These are phyloP conservation scores for Tricholomella constricta DNA, from an alignment of 768 basidiomycete species.

Conservation along the genomic window DNA sequence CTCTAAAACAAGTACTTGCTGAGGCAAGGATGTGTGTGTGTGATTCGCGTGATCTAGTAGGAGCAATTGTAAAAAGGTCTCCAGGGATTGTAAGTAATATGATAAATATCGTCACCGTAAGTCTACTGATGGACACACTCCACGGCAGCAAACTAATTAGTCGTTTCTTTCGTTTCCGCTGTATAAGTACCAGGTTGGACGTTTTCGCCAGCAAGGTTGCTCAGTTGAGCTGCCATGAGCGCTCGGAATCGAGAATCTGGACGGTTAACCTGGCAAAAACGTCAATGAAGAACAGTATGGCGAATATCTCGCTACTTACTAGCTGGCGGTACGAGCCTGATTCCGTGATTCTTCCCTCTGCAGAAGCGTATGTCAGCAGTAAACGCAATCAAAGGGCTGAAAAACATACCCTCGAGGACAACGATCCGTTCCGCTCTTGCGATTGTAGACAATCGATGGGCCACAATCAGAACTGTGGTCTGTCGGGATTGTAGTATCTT, in stretches of 20 bases:
- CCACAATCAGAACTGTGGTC: slow-evolving; percentile 88
- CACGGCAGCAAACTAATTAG: neutral
- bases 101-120: neutral
- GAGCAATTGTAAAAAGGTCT: neutral
- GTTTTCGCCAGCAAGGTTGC: slow-evolving; percentile 42
- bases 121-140: neutral
- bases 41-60: neutral
- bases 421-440: slow-evolving; percentile 88
- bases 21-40: neutral
- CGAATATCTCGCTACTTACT: slow-evolving; percentile 39
- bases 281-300: neutral
- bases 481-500: slow-evolving; percentile 77
- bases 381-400: neutral
- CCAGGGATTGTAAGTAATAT: slow-evolving; percentile 5
- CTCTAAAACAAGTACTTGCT: neutral
- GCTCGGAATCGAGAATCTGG: slow-evolving; percentile 78
- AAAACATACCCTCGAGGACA: slow-evolving; percentile 74
- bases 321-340: slow-evolving; percentile 80
- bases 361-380: neutral
- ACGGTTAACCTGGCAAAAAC: slow-evolving; percentile 51
- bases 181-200: neutral
- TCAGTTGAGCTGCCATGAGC: slow-evolving; percentile 89
- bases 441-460: slow-evolving; percentile 88
- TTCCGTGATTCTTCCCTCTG: slow-evolving; percentile 80
- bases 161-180: neutral